Evolutionary conservation across 208 protist genomes (phyloP).

Genomic region (Acanthamoeba sp.): DNA sequence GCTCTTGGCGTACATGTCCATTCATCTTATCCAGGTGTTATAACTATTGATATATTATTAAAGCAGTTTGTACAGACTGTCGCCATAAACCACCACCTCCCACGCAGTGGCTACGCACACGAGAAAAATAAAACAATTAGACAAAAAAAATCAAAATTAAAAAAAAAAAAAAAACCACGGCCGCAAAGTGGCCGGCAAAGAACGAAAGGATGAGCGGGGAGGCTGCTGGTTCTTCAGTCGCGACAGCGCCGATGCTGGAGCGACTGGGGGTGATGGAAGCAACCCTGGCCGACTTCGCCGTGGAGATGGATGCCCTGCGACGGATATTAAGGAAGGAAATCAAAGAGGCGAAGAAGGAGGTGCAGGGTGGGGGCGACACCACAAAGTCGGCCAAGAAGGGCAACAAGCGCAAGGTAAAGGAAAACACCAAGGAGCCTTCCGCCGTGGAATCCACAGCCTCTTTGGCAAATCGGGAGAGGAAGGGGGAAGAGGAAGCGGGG

Average conservation of each 20-base stretch:
- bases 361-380: neutral
- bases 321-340: slow-evolving; percentile 15
- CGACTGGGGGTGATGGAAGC: neutral
- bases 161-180: neutral
- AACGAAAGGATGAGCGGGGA: neutral
- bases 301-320: slow-evolving; percentile 1
- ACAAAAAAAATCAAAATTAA: too few species aligned
- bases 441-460: neutral
- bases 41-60: neutral
- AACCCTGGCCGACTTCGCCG: slow-evolving; percentile 3
- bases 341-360: slow-evolving; percentile 33
- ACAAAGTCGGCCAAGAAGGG: neutral
- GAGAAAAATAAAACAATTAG: neutral
- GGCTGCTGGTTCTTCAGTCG: neutral
- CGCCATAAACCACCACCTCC: too few species aligned
- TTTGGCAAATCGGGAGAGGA: neutral
- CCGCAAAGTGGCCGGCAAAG: neutral
- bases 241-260: neutral
- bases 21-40: too few species aligned
- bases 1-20: too few species aligned
- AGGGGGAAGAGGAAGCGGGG: neutral
- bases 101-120: too few species aligned
- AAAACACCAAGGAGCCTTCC: neutral
- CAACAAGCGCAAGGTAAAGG: neutral
- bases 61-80: too few species aligned